Conservation (phyloP, 78 protist genomes). For the Tieghemostelium lacteum region DNA sequence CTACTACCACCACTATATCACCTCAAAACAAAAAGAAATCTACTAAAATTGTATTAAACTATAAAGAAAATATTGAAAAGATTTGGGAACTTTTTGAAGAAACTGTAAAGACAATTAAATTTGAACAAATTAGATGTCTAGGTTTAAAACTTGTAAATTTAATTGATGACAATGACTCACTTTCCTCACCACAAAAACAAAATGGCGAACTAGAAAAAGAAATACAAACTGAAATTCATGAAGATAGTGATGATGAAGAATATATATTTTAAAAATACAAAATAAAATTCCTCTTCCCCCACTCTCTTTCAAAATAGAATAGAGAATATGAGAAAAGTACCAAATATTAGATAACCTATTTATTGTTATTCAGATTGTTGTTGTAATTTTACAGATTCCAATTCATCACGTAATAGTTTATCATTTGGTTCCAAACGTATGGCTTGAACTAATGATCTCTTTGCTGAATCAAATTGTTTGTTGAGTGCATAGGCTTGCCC, state of each 20-base stretch:
- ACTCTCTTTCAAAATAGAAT: too few relatives aligned
- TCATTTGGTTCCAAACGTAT: constrained; percentile 60
- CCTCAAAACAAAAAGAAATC: neutral
- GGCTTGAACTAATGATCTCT: constrained; percentile 65
- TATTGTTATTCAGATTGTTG: too few relatives aligned
- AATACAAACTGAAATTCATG: too few relatives aligned
- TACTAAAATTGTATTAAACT: neutral
- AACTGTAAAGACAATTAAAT: neutral
- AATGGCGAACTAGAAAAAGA: too few relatives aligned
- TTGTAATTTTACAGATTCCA: constrained; percentile 29
- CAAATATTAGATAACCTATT: too few relatives aligned
- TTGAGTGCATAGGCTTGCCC: constrained; percentile 72
- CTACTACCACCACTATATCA: neutral
- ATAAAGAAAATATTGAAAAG: constrained; percentile 1
- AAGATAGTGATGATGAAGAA: too few relatives aligned
- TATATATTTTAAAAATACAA: too few relatives aligned
- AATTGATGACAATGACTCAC: neutral
- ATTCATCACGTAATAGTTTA: constrained; percentile 52
- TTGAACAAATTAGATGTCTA: constrained; percentile 45
- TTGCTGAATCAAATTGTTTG: constrained; percentile 63
- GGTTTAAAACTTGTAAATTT: constrained; percentile 51
- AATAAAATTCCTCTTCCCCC: too few relatives aligned
- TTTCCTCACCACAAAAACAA: too few relatives aligned
- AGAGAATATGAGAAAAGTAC: too few relatives aligned
- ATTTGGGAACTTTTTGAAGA: constrained; percentile 11